Evolutionary conservation across 257 asterid genomes (phyloP), one percentile per base, ranked within the genome.

Genomic region (Solanum neorickii): DNA sequence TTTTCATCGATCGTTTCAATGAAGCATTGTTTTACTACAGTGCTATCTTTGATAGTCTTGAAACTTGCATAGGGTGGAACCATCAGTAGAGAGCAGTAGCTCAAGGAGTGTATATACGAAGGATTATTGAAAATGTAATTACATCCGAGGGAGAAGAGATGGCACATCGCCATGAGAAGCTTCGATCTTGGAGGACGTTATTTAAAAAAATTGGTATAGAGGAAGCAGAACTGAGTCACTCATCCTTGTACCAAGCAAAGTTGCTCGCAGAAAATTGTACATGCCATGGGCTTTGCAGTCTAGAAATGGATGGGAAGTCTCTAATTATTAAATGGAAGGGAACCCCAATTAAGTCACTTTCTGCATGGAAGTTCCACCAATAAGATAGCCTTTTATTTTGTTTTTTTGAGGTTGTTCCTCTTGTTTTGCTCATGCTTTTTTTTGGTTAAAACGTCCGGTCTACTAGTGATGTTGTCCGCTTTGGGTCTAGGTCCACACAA

Each of bases 321-420:
- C 49, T 93, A 87, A 78, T 89, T 31, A 11, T 91, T 35, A 91
- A 92, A 6, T 92, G 95, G 94, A 91, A 88, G 29, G 95, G 89
- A 39, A 84, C 89, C 66, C 92, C 94, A 2, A 29, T 93, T 25
- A 82, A 56, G 68, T 90, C 91, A 46, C 69, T 93, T 42, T 92
- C 93, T 46, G 49, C 16, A 18, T 73, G 82, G 82, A 73, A 35
- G 82, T 73, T 73, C 46, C 70, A 39, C 46, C 16, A 35, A 37
- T 37, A 35, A 73, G 47, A 37, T 33, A 29, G 75, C 75, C 29
- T 68, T 68, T 68, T 29, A 13, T 68, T 68, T 68, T 68, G 75
- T 68, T 68, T 66, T 68, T 13, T 27, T 13, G 74, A 68, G 21
- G 74, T 6, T 68, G 21, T 68, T 68, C 74, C 74, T 68, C 74